Conservation (phyloP, 306 rosid species). For the Prunus mongolica region DNA sequence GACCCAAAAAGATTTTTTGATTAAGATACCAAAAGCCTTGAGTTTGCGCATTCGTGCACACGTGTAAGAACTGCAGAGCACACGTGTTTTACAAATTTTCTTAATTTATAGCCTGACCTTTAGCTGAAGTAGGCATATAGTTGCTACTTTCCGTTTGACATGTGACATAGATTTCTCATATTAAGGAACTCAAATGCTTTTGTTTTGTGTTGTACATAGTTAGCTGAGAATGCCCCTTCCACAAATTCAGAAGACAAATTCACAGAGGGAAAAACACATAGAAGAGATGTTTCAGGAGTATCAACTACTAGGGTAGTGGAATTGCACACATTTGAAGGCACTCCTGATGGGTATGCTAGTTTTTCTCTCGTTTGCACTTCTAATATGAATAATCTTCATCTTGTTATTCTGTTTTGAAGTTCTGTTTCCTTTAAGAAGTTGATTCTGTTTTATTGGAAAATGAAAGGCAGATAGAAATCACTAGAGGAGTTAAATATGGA, state of each 20-base stretch:
- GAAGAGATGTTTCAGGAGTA: slow-evolving; percentile 25
- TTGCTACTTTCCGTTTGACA: background rate
- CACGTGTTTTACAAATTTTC: background rate
- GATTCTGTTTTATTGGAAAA: background rate
- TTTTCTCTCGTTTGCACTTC: slow-evolving; percentile 9
- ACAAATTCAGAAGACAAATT: slow-evolving; percentile 29
- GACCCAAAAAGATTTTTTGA: background rate
- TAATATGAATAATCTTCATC: background rate
- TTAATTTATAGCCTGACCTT: background rate
- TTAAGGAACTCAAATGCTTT: background rate
- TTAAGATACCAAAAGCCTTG: background rate
- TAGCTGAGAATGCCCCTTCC: slow-evolving; percentile 28
- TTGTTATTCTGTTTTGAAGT: background rate
- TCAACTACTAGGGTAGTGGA: slow-evolving; percentile 15
- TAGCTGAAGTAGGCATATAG: background rate
- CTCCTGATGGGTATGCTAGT: slow-evolving; percentile 37
- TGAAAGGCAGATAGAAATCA: background rate
- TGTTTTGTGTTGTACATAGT: slow-evolving; percentile 27
- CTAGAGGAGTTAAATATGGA: background rate
- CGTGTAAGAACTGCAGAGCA: background rate
- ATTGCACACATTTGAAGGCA: slow-evolving; percentile 24
- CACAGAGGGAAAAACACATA: slow-evolving; percentile 7
- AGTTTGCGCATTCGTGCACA: background rate
- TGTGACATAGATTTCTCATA: too few relatives aligned
- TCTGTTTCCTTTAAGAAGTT: background rate